These are phyloP conservation scores for Tardiomyces blankii DNA, from an alignment of 1,139 yeast genomes.

Conservation along the genomic window DNA sequence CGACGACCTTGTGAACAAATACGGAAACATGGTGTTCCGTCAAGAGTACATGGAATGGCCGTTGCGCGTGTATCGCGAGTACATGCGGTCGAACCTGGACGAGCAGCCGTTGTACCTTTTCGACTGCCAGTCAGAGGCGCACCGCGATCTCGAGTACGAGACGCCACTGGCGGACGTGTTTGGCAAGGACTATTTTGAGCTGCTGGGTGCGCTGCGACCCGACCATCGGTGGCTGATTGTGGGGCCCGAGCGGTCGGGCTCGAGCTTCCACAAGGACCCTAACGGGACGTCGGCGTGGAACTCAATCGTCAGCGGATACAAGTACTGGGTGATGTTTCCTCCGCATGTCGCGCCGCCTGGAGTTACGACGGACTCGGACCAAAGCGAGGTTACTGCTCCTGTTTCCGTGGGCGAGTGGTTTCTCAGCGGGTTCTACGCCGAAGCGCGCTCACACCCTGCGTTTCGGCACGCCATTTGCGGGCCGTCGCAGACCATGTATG, in stretches of 20 bases:
- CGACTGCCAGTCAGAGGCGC: constrained; percentile 64
- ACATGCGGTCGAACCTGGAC: constrained; percentile 51
- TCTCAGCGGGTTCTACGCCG: constrained; percentile 67
- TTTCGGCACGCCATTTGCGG: constrained; percentile 63
- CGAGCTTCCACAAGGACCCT: constrained; percentile 89
- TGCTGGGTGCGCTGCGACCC: constrained; percentile 48
- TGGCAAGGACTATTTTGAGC: constrained; percentile 24
- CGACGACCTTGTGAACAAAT: constrained; percentile 36
- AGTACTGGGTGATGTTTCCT: constrained; percentile 85
- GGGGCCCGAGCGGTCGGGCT: constrained; percentile 74
- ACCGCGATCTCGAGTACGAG: constrained; percentile 46
- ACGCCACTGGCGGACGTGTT: constrained; percentile 38
- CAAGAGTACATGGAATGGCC: constrained; percentile 86
- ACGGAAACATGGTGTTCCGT: constrained; percentile 53
- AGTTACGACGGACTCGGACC: constrained; percentile 59
- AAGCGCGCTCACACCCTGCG: constrained; percentile 29
- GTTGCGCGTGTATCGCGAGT: constrained; percentile 47
- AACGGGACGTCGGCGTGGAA: constrained; percentile 91
- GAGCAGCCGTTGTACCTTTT: constrained; percentile 79
- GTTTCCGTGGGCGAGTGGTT: constrained; percentile 90
- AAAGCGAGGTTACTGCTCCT: constrained; percentile 87
- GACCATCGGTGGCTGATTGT: constrained; percentile 85
- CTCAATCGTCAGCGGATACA: constrained; percentile 59
- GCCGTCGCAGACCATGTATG: constrained; percentile 79
- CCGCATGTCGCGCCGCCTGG: constrained; percentile 76